Evolutionary conservation across 2,329 filamentous ascomycete species (phyloP), one percentile per base, ranked within the genome.

Genomic region (Corynespora cassiicola): DNA sequence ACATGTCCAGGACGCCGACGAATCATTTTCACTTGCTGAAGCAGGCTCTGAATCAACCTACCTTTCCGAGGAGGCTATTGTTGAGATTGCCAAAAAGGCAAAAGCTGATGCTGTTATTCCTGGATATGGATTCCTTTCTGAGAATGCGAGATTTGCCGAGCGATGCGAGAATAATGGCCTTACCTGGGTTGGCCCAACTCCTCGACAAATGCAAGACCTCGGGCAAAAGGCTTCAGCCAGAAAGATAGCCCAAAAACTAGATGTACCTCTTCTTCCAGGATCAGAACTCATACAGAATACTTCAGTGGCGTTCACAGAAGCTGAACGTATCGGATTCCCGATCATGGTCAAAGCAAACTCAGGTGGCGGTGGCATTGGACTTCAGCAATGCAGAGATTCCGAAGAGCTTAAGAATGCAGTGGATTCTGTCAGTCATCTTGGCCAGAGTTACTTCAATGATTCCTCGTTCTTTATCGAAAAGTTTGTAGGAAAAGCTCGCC

Each of bases 261-360:
- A 76, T 0, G 45, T 78, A 18, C 68, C 70, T n/a, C 74, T 75
- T 3, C 65, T 77, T 45, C 58, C 52, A 7, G 57, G 50, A 2
- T 64, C 74, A 0, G 58, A 57, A 7, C 55, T 60, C 16, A 45
- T 74, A 2, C 56, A 65, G 10, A 63, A 70, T 6, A 71, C 77
- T 6, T 52, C 58, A 11, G 31, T 35, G 0, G 89, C 90, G 48
- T 45, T 49, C 20, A 28, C 36, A 20, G 46, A 43, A 32, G 89
- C 87, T 64, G 75, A 55, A 8, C 39, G 61, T 12, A 66, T 72
- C 18, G 75, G 76, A 0, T 75, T 75, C 31, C 78, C 78, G 0
- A 65, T 81, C 17, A 80, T 81, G 76, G 64, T 83, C 32, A 83
- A 83, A 48, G 80, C 80, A 14, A 76, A 81, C 3, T 79, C 81